Percentiles rank a stretch among this genome's conserved stretches.
These are phyloP conservation scores for Suillus lakei DNA, from an alignment of 768 basidiomycete species.

Conservation along the genomic window DNA sequence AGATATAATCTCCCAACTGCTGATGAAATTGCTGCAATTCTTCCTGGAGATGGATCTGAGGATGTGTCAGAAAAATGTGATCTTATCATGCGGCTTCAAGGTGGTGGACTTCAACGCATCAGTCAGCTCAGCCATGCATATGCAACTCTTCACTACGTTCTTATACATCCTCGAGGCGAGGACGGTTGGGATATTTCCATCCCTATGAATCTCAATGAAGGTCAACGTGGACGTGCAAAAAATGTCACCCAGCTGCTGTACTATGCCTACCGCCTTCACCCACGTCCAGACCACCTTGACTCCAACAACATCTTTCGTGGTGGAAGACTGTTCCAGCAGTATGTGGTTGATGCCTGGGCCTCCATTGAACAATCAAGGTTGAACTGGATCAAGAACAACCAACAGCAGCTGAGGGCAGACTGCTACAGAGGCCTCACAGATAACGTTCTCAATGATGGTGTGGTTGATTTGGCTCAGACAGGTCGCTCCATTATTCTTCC, in stretches of 20 bases:
- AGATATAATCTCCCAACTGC: slow-evolving; percentile 50
- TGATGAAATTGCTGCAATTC: slow-evolving; percentile 47
- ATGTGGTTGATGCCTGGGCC: too few species aligned
- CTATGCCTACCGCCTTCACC: too few species aligned
- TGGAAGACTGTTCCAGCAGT: too few species aligned
- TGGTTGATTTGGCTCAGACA: slow-evolving; percentile 32
- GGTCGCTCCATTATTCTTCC: slow-evolving; percentile 45
- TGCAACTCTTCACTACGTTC: slow-evolving; percentile 44
- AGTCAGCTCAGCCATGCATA: slow-evolving; percentile 41
- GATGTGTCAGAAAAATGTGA: too few species aligned
- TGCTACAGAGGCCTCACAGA: too few species aligned
- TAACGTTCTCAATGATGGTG: slow-evolving; percentile 24
- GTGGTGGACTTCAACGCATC: slow-evolving; percentile 32
- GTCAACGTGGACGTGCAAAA: slow-evolving; percentile 1
- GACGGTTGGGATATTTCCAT: slow-evolving; percentile 42
- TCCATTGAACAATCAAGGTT: too few species aligned
- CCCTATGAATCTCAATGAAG: slow-evolving; percentile 7
- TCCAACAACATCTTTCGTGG: too few species aligned
- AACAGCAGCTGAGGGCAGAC: too few species aligned
- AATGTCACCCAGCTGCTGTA: slow-evolving; percentile 36
- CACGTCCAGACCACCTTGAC: too few species aligned
- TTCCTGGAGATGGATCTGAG: too few species aligned
- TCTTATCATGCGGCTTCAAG: slow-evolving; percentile 35
- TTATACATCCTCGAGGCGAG: slow-evolving; percentile 47
- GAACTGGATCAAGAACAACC: too few species aligned